Conservation (phyloP, 495 filamentous ascomycete species). For the Penicillium angulare region DNA sequence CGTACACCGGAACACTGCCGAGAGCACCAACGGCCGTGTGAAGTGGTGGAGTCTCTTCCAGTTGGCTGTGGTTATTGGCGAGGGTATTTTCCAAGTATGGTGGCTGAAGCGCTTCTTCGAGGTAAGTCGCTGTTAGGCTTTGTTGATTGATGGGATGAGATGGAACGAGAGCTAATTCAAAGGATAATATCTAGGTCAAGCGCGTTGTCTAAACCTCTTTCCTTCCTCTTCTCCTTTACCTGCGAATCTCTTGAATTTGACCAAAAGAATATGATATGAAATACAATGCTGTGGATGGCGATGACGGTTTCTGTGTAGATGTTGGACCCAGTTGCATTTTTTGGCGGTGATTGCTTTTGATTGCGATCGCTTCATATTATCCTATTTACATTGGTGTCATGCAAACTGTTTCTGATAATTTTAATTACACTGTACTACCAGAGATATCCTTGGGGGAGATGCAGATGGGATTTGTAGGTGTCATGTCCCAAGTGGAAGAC, state of each 20-base stretch:
- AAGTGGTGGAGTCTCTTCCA: conserved; percentile 99
- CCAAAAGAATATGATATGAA: conserved; percentile 14
- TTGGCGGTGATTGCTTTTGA: not conserved
- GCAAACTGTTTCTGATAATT: conserved; percentile 20
- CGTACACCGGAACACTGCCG: conserved; percentile 95
- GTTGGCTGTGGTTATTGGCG: conserved; percentile 80
- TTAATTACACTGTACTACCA: conserved; percentile 28
- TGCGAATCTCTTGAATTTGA: not conserved
- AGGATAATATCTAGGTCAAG: conserved; percentile 46
- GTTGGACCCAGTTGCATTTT: conserved; percentile 9
- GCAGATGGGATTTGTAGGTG: not conserved
- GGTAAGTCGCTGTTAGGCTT: conserved; percentile 49
- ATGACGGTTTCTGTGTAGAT: conserved; percentile 5
- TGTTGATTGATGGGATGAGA: no score
- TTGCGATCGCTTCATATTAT: conserved; percentile 10
- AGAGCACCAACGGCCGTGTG: conserved; percentile 94
- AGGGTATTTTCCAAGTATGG: conserved; percentile 98
- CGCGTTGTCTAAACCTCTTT: conserved; percentile 39
- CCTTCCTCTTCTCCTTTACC: conserved; percentile 5
- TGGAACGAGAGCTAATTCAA: no score
- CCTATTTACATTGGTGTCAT: conserved; percentile 19
- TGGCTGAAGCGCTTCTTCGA: conserved; percentile 99
- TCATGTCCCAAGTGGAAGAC: not conserved
- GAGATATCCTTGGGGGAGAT: not conserved
- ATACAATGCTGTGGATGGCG: conserved; percentile 6